These are phyloP conservation scores for Suillus ampliporus DNA, from an alignment of 768 basidiomycete genomes.

Conservation along the genomic window DNA sequence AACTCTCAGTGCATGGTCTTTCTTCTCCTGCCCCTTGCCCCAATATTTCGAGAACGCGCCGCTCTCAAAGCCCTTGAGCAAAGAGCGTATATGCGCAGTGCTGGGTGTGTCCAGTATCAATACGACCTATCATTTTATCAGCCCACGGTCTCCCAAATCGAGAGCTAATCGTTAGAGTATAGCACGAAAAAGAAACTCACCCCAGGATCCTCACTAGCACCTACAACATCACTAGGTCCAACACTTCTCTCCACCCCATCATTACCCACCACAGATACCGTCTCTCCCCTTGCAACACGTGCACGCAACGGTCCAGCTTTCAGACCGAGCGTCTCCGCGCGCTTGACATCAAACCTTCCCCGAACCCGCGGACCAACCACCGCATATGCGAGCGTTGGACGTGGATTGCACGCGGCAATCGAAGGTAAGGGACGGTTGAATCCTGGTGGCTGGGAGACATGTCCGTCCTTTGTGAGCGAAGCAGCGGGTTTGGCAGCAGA, in stretches of 20 bases:
- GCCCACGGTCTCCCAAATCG: conserved; percentile 49
- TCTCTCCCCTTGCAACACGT: conserved; percentile 66
- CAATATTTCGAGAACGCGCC: conserved; percentile 56
- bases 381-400: conserved; percentile 54
- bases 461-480: conserved; percentile 13
- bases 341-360: conserved; percentile 71
- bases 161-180: not conserved
- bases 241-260: not conserved
- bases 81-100: conserved; percentile 33
- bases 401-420: conserved; percentile 14
- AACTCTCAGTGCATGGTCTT: conserved; percentile 50
- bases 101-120: not conserved
- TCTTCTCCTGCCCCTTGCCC: conserved; percentile 46
- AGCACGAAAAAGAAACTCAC: not conserved
- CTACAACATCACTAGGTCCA: not conserved
- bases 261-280: conserved; percentile 47
- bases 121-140: conserved; percentile 34
- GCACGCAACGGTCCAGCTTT: conserved; percentile 61
- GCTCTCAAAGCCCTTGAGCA: conserved; percentile 55
- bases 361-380: conserved; percentile 58
- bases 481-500: conserved; percentile 26
- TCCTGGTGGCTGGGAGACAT: conserved; percentile 21
- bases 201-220: not conserved
- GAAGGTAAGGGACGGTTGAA: conserved; percentile 25
- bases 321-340: conserved; percentile 57